Conservation (phyloP, 148 eudicot genomes). For the Amaranthus cruentus region DNA sequence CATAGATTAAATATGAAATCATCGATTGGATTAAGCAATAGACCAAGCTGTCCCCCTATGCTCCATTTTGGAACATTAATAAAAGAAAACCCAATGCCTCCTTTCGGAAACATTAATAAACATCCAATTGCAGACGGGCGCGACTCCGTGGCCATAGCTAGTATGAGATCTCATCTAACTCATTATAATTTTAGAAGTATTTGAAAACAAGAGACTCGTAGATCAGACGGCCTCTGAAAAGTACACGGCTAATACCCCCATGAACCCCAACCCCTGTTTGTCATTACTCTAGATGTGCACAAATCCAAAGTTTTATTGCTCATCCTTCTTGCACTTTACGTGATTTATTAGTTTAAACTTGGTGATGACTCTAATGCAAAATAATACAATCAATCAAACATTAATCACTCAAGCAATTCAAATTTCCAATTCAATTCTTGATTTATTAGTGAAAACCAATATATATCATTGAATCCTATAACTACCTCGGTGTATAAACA, state of each 20-base stretch:
- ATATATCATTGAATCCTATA: not conserved
- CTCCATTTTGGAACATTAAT: not conserved
- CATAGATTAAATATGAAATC: no score
- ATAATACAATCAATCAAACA: not conserved
- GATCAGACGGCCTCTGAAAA: no score
- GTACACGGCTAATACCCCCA: not conserved
- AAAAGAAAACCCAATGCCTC: not conserved
- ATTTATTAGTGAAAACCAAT: not conserved
- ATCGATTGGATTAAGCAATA: no score
- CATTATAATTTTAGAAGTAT: no score
- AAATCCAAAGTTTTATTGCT: not conserved
- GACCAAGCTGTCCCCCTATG: no score
- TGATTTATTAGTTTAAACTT: no score
- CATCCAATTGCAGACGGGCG: no score
- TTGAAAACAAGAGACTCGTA: no score
- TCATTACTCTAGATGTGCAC: not conserved
- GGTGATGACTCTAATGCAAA: not conserved
- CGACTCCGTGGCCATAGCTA: no score
- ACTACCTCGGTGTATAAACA: not conserved
- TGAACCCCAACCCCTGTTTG: not conserved
- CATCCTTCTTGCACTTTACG: not conserved
- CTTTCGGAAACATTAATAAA: not conserved
- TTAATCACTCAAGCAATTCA: not conserved
- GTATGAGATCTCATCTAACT: no score
- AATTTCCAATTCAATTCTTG: not conserved